A percentile compares a stretch with the other conserved stretches of the same genome.
phyloP scores from a whole-genome alignment of 2,329 filamentous ascomycete species.

The Ophiostoma fasciatum region DNA sequence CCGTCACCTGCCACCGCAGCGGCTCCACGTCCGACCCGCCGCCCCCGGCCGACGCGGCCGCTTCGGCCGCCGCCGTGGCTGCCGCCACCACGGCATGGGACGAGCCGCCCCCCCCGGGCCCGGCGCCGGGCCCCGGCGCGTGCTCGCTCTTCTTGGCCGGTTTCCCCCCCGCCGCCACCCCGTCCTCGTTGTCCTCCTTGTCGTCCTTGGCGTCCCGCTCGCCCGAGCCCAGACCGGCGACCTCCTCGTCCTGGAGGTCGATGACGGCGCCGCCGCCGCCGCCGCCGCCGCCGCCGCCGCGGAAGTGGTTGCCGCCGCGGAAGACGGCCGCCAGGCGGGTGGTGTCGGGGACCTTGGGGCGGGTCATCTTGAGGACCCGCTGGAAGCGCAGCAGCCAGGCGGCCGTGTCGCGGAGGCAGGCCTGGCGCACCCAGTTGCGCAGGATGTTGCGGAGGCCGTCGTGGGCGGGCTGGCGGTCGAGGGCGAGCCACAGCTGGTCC shows the following conservation, averaged over 20 bases:
- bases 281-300: constrained; percentile 20
- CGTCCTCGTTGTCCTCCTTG: constrained; percentile 22
- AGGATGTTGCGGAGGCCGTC: constrained; percentile 76
- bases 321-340: constrained; percentile 15
- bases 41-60: constrained; percentile 14
- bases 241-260: constrained; percentile 92
- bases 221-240: constrained; percentile 72
- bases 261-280: constrained; percentile 35
- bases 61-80: neutral
- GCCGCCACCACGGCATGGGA: too few relatives aligned
- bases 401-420: constrained; percentile 62
- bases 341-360: constrained; percentile 47
- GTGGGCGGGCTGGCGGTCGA: constrained; percentile 65
- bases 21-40: constrained; percentile 61
- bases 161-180: neutral
- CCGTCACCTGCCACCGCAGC: constrained; percentile 86
- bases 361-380: constrained; percentile 74
- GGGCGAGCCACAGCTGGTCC: constrained; percentile 78
- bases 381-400: constrained; percentile 87
- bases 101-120: neutral
- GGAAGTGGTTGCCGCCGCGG: constrained; percentile 20
- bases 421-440: constrained; percentile 85
- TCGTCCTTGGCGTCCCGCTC: constrained; percentile 41
- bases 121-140: constrained; percentile 11
- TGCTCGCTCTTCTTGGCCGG: neutral